These are phyloP conservation scores for Crithidia expoeki DNA, from an alignment of 208 protist genomes.

Conservation along the genomic window DNA sequence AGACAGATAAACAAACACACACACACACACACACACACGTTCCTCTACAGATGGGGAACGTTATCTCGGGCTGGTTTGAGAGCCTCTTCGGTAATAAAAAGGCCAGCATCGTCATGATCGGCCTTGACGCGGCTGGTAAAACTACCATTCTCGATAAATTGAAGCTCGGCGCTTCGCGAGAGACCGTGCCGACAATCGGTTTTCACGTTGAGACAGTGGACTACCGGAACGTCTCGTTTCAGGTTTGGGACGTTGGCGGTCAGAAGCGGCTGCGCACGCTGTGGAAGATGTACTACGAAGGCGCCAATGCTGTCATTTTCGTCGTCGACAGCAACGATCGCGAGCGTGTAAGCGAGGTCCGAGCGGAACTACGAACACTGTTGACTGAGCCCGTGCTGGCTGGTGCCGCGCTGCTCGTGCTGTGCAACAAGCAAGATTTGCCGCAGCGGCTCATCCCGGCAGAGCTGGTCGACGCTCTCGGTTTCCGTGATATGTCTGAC, in stretches of 20 bases:
- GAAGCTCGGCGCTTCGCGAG: conserved; percentile 95
- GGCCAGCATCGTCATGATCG: conserved; percentile 94
- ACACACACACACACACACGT: too few relatives aligned
- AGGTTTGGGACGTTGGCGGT: conserved; percentile 98
- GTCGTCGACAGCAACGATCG: conserved; percentile 94
- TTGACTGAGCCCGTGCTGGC: conserved; percentile 84
- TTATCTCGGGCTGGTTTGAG: conserved; percentile 67
- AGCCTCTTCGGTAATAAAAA: conserved; percentile 89
- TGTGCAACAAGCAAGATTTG: conserved; percentile 97
- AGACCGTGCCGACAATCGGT: conserved; percentile 98
- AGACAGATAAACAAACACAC: too few relatives aligned
- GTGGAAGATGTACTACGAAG: conserved; percentile 98
- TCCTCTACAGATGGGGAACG: conserved; percentile 57
- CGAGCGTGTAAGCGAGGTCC: conserved; percentile 79
- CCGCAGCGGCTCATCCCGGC: conserved; percentile 62
- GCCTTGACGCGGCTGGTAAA: conserved; percentile 97
- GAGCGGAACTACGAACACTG: conserved; percentile 78
- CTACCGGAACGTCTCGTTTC: conserved; percentile 98
- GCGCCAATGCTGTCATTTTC: conserved; percentile 94
- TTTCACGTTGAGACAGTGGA: conserved; percentile 98
- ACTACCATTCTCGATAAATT: conserved; percentile 98
- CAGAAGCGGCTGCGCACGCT: conserved; percentile 95
- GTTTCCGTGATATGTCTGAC: conserved; percentile 43
- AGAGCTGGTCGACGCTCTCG: conserved; percentile 64
- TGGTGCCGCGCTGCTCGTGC: conserved; percentile 88